Base-by-base conservation (phyloP, 2,329 filamentous ascomycete genomes). In the Knoxdaviesia proteae region DNA sequence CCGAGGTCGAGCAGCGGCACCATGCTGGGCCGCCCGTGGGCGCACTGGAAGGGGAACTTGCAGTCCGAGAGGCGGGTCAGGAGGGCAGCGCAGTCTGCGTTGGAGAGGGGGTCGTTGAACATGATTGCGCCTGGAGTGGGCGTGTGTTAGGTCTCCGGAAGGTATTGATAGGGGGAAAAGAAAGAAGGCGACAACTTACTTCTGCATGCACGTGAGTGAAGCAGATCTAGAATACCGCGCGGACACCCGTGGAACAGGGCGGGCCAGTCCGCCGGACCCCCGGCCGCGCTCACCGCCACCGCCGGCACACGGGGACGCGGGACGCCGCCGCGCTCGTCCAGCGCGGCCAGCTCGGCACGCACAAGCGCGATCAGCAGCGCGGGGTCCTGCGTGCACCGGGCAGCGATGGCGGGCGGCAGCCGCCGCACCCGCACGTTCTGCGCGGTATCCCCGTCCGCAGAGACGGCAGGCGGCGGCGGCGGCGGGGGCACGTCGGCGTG, bases 41-140 rank as follows among this genome's bases (percentile, higher is more conserved):
- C 84, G 57, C 84, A 92, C 53, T 84, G 77, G 49, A 90, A 90
- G 0, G 84, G 83, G 47, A 88, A 83, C 0, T 64, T 65, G 49
- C 80, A 86, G 0, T 51, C 53, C 0, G 69, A 66, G n/a, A 90
- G 58, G 3, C 64, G 63, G 2, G 43, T 46, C 0, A 88, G 55
- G 34, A 90, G 56, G 0, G 56, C 53, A 7, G 58, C 49, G 49
- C 83, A 88, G 48, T 84, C 67, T 0, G 63, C 57, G 1, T 54
- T 47, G 0, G 63, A 65, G 6, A 90, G 58, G 5, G 60, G 53
- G 51, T 92, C 84, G 50, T 88, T 88, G 58, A 92, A 92, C 81
- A 87, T 88, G 54, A 90, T 76, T 3, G 84, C 81, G 34, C 62
- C 65, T 68, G n/a, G n/a, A n/a, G n/a, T n/a, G n/a, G n/a, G n/a